Base-by-base conservation (phyloP, 2,329 filamentous ascomycete genomes). In the Thyridium curvatum region DNA sequence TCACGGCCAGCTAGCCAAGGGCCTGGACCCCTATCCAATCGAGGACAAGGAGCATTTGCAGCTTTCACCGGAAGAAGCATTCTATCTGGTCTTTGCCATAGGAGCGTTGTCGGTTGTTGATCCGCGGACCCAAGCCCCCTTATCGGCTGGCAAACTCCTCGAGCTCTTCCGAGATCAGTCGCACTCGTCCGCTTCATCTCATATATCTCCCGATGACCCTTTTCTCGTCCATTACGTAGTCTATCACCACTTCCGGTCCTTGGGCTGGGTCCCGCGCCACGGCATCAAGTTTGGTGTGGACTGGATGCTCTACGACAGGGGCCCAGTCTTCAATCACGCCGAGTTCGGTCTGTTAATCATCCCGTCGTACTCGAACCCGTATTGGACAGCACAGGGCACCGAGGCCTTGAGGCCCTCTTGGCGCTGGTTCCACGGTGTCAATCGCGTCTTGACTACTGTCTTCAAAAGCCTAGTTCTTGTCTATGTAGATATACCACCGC, bases 241-340 rank as follows among this genome's bases (percentile, higher is more conserved):
- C 14, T 98, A 95, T 59, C 93, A 98, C 56, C 91, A 98, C 58
- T 98, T 95, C 65, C 84, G 93, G 30, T 94, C 89, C 1, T 71
- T 97, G 0, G 93, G 93, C 17, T 98, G 93, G 91, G 87, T 96
- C 1, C 84, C 94, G 1, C 83, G 94, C 12, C 81, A 86, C 5
- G 94, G 93, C 29, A 82, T 94, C 57, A 98, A 98, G 56, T 98
- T 98, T 52, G 87, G 86, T 16, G 86, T 89, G 9, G 93, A 98
- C 60, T 96, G 87, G 68, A 68, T 98, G n/a, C 74, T 98, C 8
- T 98, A 98, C 63, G 82, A 88, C 41, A 83, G 89, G 15, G 93
- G 93, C 0, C 93, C 93, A 0, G 91, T 93, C 0, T 97, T 98
- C 59, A 82, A 88, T 16, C 93, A 98, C 56, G 93, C 93, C 16